phyloP scores from a whole-genome alignment of 1,284 basidiomycete genomes.

The Chalciporus sp. region DNA sequence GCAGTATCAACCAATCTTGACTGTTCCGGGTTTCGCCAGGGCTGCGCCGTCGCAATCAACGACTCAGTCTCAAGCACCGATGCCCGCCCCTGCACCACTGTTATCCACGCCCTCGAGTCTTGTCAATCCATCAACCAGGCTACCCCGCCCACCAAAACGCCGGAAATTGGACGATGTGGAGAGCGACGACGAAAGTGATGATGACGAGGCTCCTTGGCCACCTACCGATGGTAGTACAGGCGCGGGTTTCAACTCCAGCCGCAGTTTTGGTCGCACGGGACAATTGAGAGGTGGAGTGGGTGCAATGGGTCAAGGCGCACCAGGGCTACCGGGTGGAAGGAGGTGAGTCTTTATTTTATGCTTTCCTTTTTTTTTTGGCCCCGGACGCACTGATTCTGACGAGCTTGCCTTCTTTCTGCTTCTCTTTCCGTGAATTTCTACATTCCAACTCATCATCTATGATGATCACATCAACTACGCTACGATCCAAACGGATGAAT shows the following conservation, averaged over 20 bases:
- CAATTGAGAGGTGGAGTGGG: conserved; percentile 9
- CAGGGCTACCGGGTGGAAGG: conserved; percentile 24
- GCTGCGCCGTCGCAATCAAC: conserved; percentile 7
- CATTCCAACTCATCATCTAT: background rate
- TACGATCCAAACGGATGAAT: conserved; percentile 4
- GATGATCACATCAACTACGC: background rate
- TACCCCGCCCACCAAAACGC: conserved; percentile 27
- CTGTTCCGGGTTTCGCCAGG: conserved; percentile 5
- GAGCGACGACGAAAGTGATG: conserved; percentile 36
- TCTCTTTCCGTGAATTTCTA: conserved; percentile 1
- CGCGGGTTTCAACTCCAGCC: background rate
- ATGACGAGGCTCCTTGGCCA: conserved; percentile 27
- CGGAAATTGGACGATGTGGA: conserved; percentile 15
- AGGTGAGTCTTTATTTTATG: conserved; percentile 26
- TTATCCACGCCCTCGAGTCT: background rate
- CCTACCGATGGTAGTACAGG: conserved; percentile 5
- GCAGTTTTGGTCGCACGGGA: conserved; percentile 1
- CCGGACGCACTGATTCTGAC: conserved; percentile 15
- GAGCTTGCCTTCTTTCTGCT: background rate
- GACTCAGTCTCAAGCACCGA: conserved; percentile 5
- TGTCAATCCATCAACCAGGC: conserved; percentile 19
- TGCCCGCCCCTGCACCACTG: background rate
- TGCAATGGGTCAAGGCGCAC: conserved; percentile 8
- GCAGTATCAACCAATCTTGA: conserved; percentile 10
- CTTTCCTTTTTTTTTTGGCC: background rate